These are phyloP conservation scores for Blumeria graminis DNA, from an alignment of 2,329 filamentous ascomycete genomes.

Conservation along the genomic window DNA sequence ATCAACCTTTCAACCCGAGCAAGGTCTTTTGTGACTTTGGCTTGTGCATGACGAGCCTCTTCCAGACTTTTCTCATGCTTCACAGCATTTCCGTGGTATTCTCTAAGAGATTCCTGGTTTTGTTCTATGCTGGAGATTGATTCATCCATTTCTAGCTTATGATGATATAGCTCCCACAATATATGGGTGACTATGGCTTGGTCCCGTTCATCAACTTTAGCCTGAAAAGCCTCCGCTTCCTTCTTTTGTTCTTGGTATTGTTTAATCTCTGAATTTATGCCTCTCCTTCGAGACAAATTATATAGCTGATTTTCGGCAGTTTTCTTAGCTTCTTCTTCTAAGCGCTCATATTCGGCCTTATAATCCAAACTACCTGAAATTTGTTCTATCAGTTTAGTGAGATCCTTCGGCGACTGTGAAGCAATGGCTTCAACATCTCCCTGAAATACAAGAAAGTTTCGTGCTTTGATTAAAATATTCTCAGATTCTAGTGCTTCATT, in stretches of 20 bases:
- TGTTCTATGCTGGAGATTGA: conserved; percentile 76
- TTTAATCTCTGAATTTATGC: conserved; percentile 94
- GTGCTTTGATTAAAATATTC: conserved; percentile 92
- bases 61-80: conserved; percentile 63
- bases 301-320: conserved; percentile 73
- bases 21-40: conserved; percentile 50
- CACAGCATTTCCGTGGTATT: conserved; percentile 70
- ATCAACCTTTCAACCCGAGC: conserved; percentile 66
- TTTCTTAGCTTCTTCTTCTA: conserved; percentile 70
- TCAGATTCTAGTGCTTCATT: conserved; percentile 79
- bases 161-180: conserved; percentile 90
- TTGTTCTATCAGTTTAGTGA: conserved; percentile 86
- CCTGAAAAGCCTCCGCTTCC: conserved; percentile 81
- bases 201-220: conserved; percentile 74
- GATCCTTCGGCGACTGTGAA: conserved; percentile 76
- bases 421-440: conserved; percentile 95
- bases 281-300: conserved; percentile 68
- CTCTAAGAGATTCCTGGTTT: conserved; percentile 85
- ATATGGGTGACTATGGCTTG: conserved; percentile 81
- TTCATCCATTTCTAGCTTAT: conserved; percentile 79
- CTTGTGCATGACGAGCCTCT: conserved; percentile 61
- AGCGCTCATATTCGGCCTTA: conserved; percentile 74
- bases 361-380: conserved; percentile 91
- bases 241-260: conserved; percentile 93
- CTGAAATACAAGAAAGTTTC: conserved; percentile 96